These are phyloP conservation scores for Poterioochromonas sp. DNA, from an alignment of 352 stramenopile genomes.

Conservation along the genomic window DNA sequence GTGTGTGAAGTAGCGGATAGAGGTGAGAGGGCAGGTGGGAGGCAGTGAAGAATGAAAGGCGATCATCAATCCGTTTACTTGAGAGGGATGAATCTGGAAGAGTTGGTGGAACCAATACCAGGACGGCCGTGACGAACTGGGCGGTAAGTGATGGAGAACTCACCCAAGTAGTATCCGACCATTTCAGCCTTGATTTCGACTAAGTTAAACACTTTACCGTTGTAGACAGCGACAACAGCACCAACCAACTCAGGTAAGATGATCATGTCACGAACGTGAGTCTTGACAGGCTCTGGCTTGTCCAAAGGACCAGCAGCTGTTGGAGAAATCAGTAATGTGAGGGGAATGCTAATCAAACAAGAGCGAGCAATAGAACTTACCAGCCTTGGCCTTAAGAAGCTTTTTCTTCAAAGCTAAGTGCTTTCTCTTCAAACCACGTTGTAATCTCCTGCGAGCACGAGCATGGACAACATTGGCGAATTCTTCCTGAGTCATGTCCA, in stretches of 20 bases:
- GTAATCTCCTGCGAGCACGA: conserved; percentile 92
- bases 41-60: too few relatives aligned
- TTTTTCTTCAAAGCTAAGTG: conserved; percentile 98
- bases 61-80: conserved; percentile 65
- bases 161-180: conserved; percentile 98
- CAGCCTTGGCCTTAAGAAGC: conserved; percentile 97
- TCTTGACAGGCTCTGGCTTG: conserved; percentile 97
- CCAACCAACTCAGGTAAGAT: conserved; percentile 99
- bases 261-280: conserved; percentile 99
- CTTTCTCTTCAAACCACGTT: conserved; percentile 96
- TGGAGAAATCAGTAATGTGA: neutral
- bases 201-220: conserved; percentile 96
- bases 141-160: conserved; percentile 99
- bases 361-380: conserved; percentile 43
- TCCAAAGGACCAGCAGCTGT: conserved; percentile 76
- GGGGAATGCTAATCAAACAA: neutral
- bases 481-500: conserved; percentile 67
- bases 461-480: conserved; percentile 95
- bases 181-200: conserved; percentile 99
- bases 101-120: conserved; percentile 94
- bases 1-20: too few relatives aligned
- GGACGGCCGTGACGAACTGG: conserved; percentile 94
- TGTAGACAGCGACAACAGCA: conserved; percentile 98
- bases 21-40: too few relatives aligned
- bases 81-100: conserved; percentile 97